Conservation (phyloP, 2,329 filamentous ascomycete species). For the Daldinia sp. region DNA sequence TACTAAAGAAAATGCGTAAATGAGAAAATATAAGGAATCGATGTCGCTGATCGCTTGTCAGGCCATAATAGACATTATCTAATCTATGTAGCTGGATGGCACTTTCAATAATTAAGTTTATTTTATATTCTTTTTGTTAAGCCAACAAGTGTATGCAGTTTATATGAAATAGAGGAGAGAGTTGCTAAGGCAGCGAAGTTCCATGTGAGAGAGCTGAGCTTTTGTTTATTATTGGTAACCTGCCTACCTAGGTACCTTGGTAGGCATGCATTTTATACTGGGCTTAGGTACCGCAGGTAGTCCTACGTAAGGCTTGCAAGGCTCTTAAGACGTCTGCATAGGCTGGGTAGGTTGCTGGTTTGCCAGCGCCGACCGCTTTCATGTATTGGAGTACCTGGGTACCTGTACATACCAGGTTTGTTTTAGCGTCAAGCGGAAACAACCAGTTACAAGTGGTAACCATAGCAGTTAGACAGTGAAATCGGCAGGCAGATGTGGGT, state of each 20-base stretch:
- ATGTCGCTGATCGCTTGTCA: not conserved
- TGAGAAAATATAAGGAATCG: not conserved
- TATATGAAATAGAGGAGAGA: not conserved
- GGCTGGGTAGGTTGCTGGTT: not conserved
- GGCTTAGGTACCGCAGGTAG: not conserved
- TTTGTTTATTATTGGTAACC: not conserved
- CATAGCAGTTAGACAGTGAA: not conserved
- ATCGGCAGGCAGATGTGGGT: conserved; percentile 21
- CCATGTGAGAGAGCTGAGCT: not conserved
- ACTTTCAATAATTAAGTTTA: not conserved
- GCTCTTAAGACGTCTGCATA: not conserved
- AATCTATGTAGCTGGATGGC: conserved; percentile 1
- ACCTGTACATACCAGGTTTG: not conserved
- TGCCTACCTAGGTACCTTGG: not conserved
- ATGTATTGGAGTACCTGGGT: not conserved
- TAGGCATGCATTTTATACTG: not conserved
- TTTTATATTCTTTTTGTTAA: conserved; percentile 3
- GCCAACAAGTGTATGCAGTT: not conserved
- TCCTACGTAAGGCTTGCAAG: not conserved
- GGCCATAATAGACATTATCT: conserved; percentile 1
- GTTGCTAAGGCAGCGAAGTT: conserved; percentile 2
- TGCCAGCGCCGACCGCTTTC: not conserved
- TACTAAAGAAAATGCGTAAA: not conserved
- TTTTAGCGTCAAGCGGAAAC: not conserved
- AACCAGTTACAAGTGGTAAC: conserved; percentile 11